A percentile compares a stretch with the other conserved stretches of the same genome.
Conservation (phyloP, 1,284 basidiomycete species). For the Fomes fomentarius region DNA sequence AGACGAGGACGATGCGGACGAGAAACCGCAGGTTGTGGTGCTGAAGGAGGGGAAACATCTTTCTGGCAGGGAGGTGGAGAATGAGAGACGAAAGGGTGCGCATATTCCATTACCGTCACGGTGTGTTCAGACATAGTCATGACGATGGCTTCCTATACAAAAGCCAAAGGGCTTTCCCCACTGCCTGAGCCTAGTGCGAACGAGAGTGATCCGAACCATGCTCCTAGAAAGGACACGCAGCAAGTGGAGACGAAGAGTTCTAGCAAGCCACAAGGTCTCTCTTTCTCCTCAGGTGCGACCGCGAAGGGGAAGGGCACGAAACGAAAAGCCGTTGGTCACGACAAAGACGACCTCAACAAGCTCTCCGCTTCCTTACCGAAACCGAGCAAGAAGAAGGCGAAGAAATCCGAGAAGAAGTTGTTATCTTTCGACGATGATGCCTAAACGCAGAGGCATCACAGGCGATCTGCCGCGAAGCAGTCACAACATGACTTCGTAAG, state of each 20-base stretch:
- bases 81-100: conserved; percentile 75
- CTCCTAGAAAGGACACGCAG: conserved; percentile 11
- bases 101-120: conserved; percentile 12
- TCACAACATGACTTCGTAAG: not conserved
- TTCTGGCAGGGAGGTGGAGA: conserved; percentile 73
- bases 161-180: conserved; percentile 57
- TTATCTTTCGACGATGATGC: conserved; percentile 61
- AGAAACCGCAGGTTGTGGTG: conserved; percentile 86
- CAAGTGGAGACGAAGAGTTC: conserved; percentile 13
- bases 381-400: conserved; percentile 47
- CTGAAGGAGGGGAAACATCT: conserved; percentile 85
- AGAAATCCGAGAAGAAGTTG: conserved; percentile 53
- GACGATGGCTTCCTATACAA: not conserved
- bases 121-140: not conserved
- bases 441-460: not conserved
- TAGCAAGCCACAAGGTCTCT: conserved; percentile 34
- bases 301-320: conserved; percentile 38
- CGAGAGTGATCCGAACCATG: conserved; percentile 9
- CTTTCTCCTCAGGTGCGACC: conserved; percentile 44
- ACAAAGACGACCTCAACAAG: conserved; percentile 31
- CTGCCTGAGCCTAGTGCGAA: conserved; percentile 37
- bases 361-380: conserved; percentile 28
- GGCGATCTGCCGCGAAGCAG: not conserved
- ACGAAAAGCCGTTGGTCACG: conserved; percentile 44
- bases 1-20: conserved; percentile 77